Percentiles rank a stretch among this genome's conserved stretches.
Conservation (phyloP, 148 eudicot genomes). For the Persicaria maculosa region DNA sequence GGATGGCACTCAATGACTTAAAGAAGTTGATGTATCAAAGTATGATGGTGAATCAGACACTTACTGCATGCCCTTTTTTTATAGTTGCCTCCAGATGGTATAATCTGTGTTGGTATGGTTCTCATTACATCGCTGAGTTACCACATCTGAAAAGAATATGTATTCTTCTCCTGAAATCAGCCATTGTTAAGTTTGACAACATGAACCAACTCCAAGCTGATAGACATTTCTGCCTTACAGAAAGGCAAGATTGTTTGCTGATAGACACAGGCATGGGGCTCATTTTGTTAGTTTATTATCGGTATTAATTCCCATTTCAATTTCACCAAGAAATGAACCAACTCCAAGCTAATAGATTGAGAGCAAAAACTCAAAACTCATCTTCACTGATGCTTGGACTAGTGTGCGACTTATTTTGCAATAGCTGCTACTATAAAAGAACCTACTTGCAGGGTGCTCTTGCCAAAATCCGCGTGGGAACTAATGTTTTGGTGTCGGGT, state of each 20-base stretch:
- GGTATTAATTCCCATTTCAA: not conserved
- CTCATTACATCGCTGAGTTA: constrained; percentile 81
- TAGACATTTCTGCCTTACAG: no score
- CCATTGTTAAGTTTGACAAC: constrained; percentile 36
- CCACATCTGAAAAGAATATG: constrained; percentile 81
- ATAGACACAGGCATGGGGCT: not conserved
- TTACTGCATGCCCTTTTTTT: constrained; percentile 78
- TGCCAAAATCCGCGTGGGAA: no score
- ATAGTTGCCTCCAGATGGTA: constrained; percentile 59
- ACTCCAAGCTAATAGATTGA: not conserved
- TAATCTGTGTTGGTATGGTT: constrained; percentile 91
- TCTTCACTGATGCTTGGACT: no score
- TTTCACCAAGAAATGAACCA: not conserved
- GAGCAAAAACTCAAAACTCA: not conserved
- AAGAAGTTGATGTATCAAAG: constrained; percentile 63
- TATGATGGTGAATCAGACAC: constrained; percentile 82
- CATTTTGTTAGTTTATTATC: not conserved
- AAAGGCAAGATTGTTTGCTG: no score
- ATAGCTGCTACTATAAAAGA: no score
- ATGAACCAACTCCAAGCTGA: constrained; percentile 21
- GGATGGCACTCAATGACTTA: constrained; percentile 56
- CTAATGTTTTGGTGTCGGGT: no score
- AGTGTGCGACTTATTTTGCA: no score
- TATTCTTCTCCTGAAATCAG: constrained; percentile 71
- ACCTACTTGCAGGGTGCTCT: no score